Base-by-base conservation (phyloP, 2,329 filamentous ascomycete genomes). In the Trichoderma guizhouense region DNA sequence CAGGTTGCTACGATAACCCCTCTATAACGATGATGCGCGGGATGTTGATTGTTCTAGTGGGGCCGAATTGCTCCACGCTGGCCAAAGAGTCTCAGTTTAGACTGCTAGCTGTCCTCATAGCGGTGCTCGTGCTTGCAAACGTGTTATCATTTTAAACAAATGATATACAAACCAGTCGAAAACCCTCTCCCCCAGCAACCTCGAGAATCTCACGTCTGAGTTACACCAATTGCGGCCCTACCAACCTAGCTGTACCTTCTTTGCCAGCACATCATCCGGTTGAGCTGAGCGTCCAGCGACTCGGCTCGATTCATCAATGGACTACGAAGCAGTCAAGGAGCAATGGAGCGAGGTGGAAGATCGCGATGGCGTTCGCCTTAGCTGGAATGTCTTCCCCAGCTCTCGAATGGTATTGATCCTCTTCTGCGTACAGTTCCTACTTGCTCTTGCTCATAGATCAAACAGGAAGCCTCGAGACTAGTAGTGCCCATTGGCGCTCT, bases 321-420 rank as follows among this genome's bases (percentile, higher is more conserved):
- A 97, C 82, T 97, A 94, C 87, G 95, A 98, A 82, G 88, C 91
- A 76, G 85, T 97, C 76, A 98, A 98, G 85, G 95, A 98, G 84
- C 92, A 95, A 85, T 98, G 95, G 95, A 94, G 92, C 79, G 94
- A 98, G 82, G 91, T 97, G 72, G 96, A 99, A 86, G 96, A 99
- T 80, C 91, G 93, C 77, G 96, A 99, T 90, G 96, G 96, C 73
- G 90, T 98, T 79, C 91, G 96, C 74, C 88, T 99, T 76, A 98
- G 95, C 84, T 99, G 96, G 96, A 99, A 99, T 82, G 97, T 97
- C 73, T 97, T 99, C 79, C 96, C 96, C 64, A 98, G 95, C 86
- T 95, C 95, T 79, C 94, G 96, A 81, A 98, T 99, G 94, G 95
- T 94, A 78, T 77, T 88, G 84, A 11, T 26, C 39, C 3, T 9